These are phyloP conservation scores for Daldinia eschscholtzii DNA, from an alignment of 2,329 filamentous ascomycete genomes.

Conservation along the genomic window DNA sequence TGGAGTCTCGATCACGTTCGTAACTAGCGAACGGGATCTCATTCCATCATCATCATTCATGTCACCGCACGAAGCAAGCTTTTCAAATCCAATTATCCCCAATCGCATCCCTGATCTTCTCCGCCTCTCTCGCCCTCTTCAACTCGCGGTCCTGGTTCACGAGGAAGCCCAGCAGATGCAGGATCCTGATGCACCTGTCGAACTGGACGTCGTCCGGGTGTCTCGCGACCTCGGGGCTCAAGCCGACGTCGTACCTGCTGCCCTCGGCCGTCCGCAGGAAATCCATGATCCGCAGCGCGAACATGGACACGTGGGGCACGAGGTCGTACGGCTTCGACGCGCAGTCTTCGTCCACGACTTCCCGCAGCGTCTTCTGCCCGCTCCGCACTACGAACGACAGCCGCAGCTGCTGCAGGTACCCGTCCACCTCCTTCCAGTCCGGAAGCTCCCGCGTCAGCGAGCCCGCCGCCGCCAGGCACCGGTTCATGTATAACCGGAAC, in stretches of 20 bases:
- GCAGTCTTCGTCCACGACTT: constrained; percentile 13
- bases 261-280: constrained; percentile 23
- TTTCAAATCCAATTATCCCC: constrained; percentile 16
- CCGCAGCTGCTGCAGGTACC: constrained; percentile 14
- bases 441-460: constrained; percentile 12
- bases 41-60: not conserved
- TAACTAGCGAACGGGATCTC: not conserved
- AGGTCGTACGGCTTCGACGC: constrained; percentile 24
- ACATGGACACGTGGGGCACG: constrained; percentile 26
- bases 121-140: constrained; percentile 3
- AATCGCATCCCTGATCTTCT: constrained; percentile 8
- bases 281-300: constrained; percentile 19
- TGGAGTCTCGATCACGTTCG: not conserved
- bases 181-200: constrained; percentile 28
- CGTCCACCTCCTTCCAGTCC: constrained; percentile 31
- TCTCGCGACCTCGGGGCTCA: not conserved
- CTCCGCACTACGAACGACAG: not conserved
- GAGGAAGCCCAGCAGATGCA: constrained; percentile 29
- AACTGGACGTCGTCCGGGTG: constrained; percentile 1
- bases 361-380: constrained; percentile 1
- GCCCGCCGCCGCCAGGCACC: constrained; percentile 26
- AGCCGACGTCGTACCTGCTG: constrained; percentile 15
- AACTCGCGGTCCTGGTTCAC: constrained; percentile 19
- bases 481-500: constrained; percentile 31
- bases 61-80: not conserved